A percentile compares a stretch with the other conserved stretches of the same genome.
phyloP scores from a whole-genome alignment of 75 land plant species.

The Cunninghamia lanceolata region DNA sequence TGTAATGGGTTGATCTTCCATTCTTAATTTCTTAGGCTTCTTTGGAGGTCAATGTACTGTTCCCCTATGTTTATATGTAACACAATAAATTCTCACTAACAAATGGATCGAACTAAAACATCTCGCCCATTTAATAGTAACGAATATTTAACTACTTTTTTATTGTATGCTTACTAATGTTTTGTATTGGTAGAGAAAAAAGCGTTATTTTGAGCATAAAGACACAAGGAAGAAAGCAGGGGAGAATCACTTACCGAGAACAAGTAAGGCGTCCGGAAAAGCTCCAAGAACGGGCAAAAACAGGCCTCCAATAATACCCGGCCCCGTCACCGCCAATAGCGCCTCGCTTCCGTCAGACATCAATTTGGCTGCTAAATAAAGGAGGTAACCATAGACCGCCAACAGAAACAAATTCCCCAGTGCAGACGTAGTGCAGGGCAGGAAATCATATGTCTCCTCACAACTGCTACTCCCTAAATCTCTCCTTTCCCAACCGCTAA shows the following conservation, averaged over 20 bases:
- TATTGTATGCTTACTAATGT: too few species aligned
- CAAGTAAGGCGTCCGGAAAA: conserved; percentile 78
- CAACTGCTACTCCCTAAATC: conserved; percentile 14
- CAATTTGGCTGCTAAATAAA: conserved; percentile 59
- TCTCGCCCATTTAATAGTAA: too few species aligned
- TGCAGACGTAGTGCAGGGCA: conserved; percentile 68
- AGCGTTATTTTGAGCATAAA: too few species aligned
- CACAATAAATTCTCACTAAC: too few species aligned
- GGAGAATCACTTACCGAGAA: conserved; percentile 43
- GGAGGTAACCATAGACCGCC: conserved; percentile 58
- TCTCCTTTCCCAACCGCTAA: background rate
- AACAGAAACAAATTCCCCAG: conserved; percentile 66
- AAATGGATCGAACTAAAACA: too few species aligned
- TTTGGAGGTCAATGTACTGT: too few species aligned
- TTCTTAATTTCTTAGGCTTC: too few species aligned
- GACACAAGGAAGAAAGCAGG: background rate
- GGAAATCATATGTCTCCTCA: conserved; percentile 78
- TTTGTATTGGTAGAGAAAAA: too few species aligned
- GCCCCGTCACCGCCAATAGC: conserved; percentile 58
- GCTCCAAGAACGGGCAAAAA: conserved; percentile 86
- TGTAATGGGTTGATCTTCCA: too few species aligned
- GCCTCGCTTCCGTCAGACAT: conserved; percentile 80
- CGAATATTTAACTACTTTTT: too few species aligned
- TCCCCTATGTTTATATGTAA: too few species aligned
- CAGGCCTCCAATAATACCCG: conserved; percentile 81